Percentiles rank a stretch among this genome's conserved stretches.
Conservation (phyloP, 768 basidiomycete genomes). For the Cubamyces sp. region DNA sequence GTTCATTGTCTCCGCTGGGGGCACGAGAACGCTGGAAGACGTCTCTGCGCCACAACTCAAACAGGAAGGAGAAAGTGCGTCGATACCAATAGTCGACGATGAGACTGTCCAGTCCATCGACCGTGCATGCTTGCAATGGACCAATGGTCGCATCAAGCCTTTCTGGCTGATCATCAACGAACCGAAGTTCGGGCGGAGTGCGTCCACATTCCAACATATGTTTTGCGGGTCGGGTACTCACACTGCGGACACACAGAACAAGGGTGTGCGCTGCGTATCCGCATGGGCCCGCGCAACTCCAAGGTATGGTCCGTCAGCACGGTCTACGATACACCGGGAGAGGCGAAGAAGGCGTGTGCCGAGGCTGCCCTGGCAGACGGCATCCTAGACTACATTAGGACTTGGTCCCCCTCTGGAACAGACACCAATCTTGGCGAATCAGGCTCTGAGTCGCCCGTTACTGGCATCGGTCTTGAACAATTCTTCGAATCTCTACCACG, state of each 20-base stretch:
- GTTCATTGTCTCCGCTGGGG: conserved; percentile 55
- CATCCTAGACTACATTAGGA: conserved; percentile 59
- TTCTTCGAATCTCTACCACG: conserved; percentile 70
- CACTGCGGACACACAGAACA: conserved; percentile 28
- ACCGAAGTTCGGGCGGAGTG: conserved; percentile 45
- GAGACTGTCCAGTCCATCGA: conserved; percentile 49
- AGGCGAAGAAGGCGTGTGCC: conserved; percentile 60
- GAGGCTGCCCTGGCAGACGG: conserved; percentile 54
- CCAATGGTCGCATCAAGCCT: conserved; percentile 52
- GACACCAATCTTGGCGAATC: conserved; percentile 23
- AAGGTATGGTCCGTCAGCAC: conserved; percentile 57
- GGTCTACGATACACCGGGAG: conserved; percentile 41
- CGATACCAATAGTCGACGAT: conserved; percentile 2
- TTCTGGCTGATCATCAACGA: conserved; percentile 58
- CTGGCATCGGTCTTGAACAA: conserved; percentile 48
- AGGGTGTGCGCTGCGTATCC: conserved; percentile 62
- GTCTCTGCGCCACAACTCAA: conserved; percentile 11
- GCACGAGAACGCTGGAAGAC: conserved; percentile 39
- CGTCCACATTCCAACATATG: conserved; percentile 34
- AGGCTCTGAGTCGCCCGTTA: conserved; percentile 20
- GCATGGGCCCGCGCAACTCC: conserved; percentile 51
- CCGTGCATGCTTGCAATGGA: conserved; percentile 56
- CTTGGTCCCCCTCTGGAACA: conserved; percentile 46
- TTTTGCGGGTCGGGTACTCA: conserved; percentile 27
- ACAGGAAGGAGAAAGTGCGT: neutral